Evolutionary conservation across 768 basidiomycete genomes (phyloP).

Genomic region (Lepiota venenata): DNA sequence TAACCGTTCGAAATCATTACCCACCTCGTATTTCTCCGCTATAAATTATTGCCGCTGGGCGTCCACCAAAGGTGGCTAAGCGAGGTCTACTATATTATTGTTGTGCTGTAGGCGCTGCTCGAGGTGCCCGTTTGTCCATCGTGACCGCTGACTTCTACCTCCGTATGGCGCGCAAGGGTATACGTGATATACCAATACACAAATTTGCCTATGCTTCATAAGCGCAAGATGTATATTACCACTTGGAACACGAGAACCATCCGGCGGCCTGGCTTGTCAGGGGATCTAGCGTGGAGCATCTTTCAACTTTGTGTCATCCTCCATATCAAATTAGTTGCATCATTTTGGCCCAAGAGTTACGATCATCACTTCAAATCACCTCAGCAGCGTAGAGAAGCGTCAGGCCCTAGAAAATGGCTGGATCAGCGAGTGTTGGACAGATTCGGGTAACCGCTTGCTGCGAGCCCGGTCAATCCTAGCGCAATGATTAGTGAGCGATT

Average conservation of each 20-base stretch:
- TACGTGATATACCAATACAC: background rate
- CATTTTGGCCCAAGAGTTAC: background rate
- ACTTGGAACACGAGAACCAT: slow-evolving; percentile 3
- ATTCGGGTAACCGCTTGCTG: too few relatives aligned
- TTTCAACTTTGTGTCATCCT: background rate
- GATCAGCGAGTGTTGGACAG: too few relatives aligned
- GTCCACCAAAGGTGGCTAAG: background rate
- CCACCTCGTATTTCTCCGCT: background rate
- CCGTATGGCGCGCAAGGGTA: background rate
- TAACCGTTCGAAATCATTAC: background rate
- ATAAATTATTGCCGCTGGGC: background rate
- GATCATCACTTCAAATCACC: background rate
- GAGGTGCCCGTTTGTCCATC: background rate
- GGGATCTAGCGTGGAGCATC: slow-evolving; percentile 5
- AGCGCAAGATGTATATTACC: slow-evolving; percentile 6
- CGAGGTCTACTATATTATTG: background rate
- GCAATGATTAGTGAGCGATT: background rate
- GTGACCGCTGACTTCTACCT: background rate
- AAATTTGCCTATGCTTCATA: slow-evolving; percentile 8
- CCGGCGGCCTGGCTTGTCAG: slow-evolving; percentile 1
- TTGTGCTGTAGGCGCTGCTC: background rate
- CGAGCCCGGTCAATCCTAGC: too few relatives aligned
- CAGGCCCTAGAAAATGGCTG: too few relatives aligned
- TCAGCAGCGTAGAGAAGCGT: background rate
- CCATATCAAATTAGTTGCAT: background rate